Conservation (phyloP, 2,329 filamentous ascomycete species). For the Aspergillus neotritici region DNA sequence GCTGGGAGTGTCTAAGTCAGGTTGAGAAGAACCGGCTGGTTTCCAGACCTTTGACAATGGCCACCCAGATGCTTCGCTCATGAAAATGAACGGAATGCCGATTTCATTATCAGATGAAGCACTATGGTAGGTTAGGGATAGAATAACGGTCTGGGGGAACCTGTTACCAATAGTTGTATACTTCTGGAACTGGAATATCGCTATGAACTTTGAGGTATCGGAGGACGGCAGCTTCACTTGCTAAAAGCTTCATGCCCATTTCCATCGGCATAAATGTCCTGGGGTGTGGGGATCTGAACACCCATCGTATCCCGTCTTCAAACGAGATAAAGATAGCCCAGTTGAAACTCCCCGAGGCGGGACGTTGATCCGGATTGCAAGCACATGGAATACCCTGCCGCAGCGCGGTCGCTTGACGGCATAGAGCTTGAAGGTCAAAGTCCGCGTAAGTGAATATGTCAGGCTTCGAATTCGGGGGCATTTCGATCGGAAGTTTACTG, state of each 20-base stretch:
- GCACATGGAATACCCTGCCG: conserved; percentile 13
- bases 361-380: conserved; percentile 20
- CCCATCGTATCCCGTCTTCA: conserved; percentile 27
- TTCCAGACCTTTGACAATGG: conserved; percentile 22
- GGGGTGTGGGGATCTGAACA: conserved; percentile 24
- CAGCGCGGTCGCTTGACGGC: conserved; percentile 13
- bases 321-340: conserved; percentile 29
- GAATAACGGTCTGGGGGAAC: not conserved
- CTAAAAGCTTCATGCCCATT: conserved; percentile 20
- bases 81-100: conserved; percentile 29
- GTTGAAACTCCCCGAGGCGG: conserved; percentile 25
- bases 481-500: not conserved
- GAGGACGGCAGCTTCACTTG: conserved; percentile 28
- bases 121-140: conserved; percentile 9
- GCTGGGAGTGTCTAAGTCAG: conserved; percentile 3
- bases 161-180: conserved; percentile 23
- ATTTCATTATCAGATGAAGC: conserved; percentile 21
- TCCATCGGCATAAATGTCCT: conserved; percentile 12
- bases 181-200: conserved; percentile 28
- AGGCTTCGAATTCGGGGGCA: not conserved
- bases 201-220: conserved; percentile 26
- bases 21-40: conserved; percentile 6
- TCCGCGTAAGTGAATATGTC: conserved; percentile 10
- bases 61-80: conserved; percentile 27
- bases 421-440: conserved; percentile 19